Evolutionary conservation across 306 rosid genomes (phyloP).

Genomic region (Chamaecrista fasciculata): DNA sequence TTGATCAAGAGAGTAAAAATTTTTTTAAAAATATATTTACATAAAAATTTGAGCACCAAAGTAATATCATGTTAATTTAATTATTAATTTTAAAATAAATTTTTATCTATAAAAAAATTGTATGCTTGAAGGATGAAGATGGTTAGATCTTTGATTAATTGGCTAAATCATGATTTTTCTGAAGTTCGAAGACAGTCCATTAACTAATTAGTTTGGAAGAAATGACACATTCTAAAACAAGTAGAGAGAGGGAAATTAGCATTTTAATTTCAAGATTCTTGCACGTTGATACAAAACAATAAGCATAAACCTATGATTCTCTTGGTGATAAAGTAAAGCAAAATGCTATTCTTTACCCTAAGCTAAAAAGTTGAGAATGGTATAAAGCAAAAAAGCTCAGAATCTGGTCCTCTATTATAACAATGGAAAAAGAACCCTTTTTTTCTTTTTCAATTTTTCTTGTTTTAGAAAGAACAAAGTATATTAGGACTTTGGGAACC

Average conservation of each 20-base stretch:
- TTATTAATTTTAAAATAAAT: too few relatives aligned
- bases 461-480: too few relatives aligned
- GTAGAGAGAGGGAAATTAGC: neutral
- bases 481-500: too few relatives aligned
- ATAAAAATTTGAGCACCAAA: too few relatives aligned
- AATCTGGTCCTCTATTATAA: neutral
- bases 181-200: neutral
- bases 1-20: too few relatives aligned
- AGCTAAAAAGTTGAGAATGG: neutral
- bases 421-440: neutral
- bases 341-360: constrained; percentile 1
- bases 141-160: neutral
- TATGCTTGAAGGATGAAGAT: neutral
- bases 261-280: neutral
- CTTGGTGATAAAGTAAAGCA: neutral
- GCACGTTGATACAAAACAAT: neutral
- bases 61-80: too few relatives aligned
- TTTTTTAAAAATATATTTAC: too few relatives aligned
- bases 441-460: too few relatives aligned
- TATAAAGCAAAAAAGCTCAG: neutral
- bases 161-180: neutral
- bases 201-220: neutral
- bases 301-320: neutral
- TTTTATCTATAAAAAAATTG: neutral
- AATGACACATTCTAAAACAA: neutral